Evolutionary conservation across 108 stramenopile genomes (phyloP), one percentile per base, ranked within the genome.

Genomic region (Aurantiochytrium sp.): DNA sequence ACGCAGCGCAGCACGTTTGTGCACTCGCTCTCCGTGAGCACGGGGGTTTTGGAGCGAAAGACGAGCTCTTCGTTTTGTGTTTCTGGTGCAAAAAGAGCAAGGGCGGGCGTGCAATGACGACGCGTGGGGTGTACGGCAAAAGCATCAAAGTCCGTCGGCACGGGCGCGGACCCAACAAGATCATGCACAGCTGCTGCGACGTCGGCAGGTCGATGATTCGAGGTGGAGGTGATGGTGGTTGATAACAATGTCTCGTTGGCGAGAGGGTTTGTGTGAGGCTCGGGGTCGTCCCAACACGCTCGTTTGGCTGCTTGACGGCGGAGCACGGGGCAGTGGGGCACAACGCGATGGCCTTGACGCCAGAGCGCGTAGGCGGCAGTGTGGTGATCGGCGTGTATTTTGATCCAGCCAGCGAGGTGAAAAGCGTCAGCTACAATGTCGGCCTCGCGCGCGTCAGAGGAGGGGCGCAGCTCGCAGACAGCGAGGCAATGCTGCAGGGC

Each of bases 321-420:
- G 5, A 51, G 71, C 16, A 88, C 59, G 51, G 69, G 51, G 19
- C 44, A 72, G 16, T 21, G 35, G 2, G 25, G 23, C n/a, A 57
- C 25, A 47, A 29, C 23, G 5, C 6, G 5, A 29, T 60, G 49
- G 59, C 88, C 88, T 8, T 88, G 28, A 5, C 18, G 42, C 88
- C 88, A 88, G 59, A 44, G 59, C 28, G 42, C 44, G 35, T 88
- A 88, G 21, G 88, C 88, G 6, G 25, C 25, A 16, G 59, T 88
- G 59, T 88, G 88, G 43, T 29, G 25, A 29, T 88, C 88, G 14
- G 59, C 28, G 44, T 88, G 88, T 16, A 88, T 60, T 29, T 45
- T 60, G 35, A 88, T 60, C 88, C 88, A 88, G 42, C 88, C 88
- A 5, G 59, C 59, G 19, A 88, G 47, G 43, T 88, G 59, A 29